phyloP scores from a whole-genome alignment of 1,284 basidiomycete species.

The Malassezia nana region DNA sequence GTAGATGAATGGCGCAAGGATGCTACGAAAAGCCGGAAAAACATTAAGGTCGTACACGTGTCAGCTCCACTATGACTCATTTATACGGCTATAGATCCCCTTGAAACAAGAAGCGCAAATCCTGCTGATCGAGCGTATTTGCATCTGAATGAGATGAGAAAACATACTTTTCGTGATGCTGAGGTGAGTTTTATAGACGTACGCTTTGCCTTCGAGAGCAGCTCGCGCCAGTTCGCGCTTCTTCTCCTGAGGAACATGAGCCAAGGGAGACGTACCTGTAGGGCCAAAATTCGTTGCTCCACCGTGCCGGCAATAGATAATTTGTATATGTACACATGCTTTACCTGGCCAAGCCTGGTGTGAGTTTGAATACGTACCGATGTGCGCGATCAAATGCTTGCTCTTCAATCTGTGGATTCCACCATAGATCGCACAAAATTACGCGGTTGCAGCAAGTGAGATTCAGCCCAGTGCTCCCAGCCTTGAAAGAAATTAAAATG shows the following conservation, averaged over 20 bases:
- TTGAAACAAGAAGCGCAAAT: conserved; percentile 6
- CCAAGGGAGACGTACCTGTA: conserved; percentile 39
- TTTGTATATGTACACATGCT: conserved; percentile 83
- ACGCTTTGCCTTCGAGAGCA: conserved; percentile 62
- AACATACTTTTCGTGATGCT: not conserved
- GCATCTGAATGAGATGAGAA: not conserved
- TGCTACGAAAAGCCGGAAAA: no score
- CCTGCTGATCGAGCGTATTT: not conserved
- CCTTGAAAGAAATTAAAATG: conserved; percentile 93
- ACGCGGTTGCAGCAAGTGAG: conserved; percentile 89
- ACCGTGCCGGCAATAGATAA: conserved; percentile 78
- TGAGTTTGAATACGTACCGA: conserved; percentile 48
- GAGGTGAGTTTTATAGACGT: not conserved
- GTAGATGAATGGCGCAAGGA: no score
- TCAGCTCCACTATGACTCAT: not conserved
- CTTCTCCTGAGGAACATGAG: conserved; percentile 51
- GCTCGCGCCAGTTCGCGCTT: conserved; percentile 76
- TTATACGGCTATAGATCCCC: not conserved
- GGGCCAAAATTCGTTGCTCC: conserved; percentile 72
- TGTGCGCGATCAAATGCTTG: conserved; percentile 92
- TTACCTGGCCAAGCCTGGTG: conserved; percentile 64
- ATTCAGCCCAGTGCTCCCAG: conserved; percentile 87
- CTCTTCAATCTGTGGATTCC: conserved; percentile 56
- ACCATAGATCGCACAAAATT: conserved; percentile 86
- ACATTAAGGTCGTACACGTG: not conserved